Conservation (phyloP, 1,284 basidiomycete genomes). For the Sphaerobolus stellatus region DNA sequence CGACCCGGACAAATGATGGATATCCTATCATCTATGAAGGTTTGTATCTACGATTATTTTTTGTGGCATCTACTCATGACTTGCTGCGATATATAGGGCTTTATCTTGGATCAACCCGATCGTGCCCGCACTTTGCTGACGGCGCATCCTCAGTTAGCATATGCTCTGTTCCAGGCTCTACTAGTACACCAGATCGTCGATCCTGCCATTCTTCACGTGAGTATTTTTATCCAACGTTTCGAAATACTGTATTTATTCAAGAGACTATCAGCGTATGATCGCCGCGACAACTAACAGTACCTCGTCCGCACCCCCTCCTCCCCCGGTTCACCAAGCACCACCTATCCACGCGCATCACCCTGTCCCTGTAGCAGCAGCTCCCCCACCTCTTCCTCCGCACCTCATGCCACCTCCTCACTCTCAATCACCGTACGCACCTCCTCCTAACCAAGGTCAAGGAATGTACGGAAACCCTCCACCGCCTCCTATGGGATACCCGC, state of each 20-base stretch:
- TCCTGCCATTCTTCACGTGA: conserved; percentile 72
- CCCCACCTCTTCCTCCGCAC: conserved; percentile 22
- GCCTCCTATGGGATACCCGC: conserved; percentile 10
- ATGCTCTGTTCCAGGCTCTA: conserved; percentile 95
- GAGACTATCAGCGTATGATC: conserved; percentile 55
- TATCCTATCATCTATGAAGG: conserved; percentile 98
- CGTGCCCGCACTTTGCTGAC: conserved; percentile 81
- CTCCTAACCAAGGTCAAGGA: conserved; percentile 7
- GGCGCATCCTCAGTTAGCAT: conserved; percentile 89
- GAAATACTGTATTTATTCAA: not conserved
- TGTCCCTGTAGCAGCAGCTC: conserved; percentile 15
- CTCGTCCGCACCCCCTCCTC: conserved; percentile 36
- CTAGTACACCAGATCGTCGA: conserved; percentile 95
- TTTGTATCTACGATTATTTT: conserved; percentile 38
- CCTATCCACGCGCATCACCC: conserved; percentile 35
- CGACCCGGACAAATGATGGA: conserved; percentile 87
- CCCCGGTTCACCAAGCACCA: conserved; percentile 19
- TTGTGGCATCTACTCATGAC: not conserved
- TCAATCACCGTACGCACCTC: conserved; percentile 6
- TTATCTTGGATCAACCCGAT: conserved; percentile 88
- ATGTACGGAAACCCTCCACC: conserved; percentile 13
- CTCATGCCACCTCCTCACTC: conserved; percentile 12
- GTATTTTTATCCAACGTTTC: conserved; percentile 20
- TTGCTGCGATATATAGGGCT: conserved; percentile 53
- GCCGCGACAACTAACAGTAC: conserved; percentile 38